Base-by-base conservation (phyloP, 805 yeast species). In the Hanseniaspora osmophila region DNA sequence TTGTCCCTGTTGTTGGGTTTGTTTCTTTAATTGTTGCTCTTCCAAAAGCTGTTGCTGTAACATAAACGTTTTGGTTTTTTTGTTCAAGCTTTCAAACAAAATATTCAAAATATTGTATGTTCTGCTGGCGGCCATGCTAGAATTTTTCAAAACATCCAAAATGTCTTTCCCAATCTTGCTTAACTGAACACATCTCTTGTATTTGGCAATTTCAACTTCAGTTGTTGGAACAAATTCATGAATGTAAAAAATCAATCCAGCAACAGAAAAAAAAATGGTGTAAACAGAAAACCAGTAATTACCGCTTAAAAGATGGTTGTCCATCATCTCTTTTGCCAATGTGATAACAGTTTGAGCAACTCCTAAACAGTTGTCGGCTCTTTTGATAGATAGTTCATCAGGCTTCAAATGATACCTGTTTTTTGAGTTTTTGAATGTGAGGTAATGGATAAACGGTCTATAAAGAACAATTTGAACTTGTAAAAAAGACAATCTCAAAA, bases 261-360 rank as follows among this genome's bases (percentile, higher is more conserved):
- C 94, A 43, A 87, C 88, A 1, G 94, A 79, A 60, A 84, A 87
- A 59, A 87, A 87, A n/a, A 87, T 81, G 0, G 95, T 86, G 61
- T 87, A 87, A 60, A 83, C 79, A n/a, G 92, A 80, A 56, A 85
- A 87, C 95, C 96, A 86, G 59, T 87, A 88, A 0, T 94, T 84
- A 1, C 95, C 95, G 52, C 84, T 77, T 47, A 87, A 66, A 54
- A 84, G 67, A 49, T 81, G 74, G 48, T 77, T 76, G 49, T 75
- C 72, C 47, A 83, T 76, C 84, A 87, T 77, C 50, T 81, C 86
- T 53, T 83, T 77, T 0, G 95, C 88, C 48, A 86, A 60, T 53
- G 79, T 74, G 13, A 87, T 84, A 27, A 82, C 94, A 54, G 80
- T 73, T 48, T 94, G 69, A 0, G 95, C 85, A 5, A 85, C 86